Percentiles rank a stretch among this genome's conserved stretches.
Evolutionary conservation across 2,329 filamentous ascomycete species (phyloP).

Genomic region (Rugonectria rugulosa): DNA sequence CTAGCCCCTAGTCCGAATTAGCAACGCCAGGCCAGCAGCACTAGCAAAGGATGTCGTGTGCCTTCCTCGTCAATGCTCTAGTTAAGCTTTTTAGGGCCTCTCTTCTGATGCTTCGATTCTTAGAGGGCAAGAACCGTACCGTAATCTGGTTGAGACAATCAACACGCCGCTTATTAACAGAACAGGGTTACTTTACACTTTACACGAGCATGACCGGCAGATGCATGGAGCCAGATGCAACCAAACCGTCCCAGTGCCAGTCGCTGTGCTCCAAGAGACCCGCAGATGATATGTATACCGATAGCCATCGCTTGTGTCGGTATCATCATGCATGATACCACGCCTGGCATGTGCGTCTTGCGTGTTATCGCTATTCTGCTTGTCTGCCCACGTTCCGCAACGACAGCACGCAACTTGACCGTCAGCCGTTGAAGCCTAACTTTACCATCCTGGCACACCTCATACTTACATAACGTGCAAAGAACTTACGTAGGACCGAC

Average conservation of each 20-base stretch:
- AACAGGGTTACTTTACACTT: not conserved
- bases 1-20: slow-evolving; percentile 4
- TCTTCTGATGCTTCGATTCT: slow-evolving; percentile 5
- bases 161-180: not conserved
- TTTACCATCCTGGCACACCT: not conserved
- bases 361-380: slow-evolving; percentile 7
- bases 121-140: too few relatives aligned
- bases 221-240: not conserved
- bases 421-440: not conserved
- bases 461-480: not conserved
- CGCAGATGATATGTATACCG: not conserved
- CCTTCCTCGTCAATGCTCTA: slow-evolving; percentile 9
- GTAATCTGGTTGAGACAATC: slow-evolving; percentile 5
- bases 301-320: not conserved
- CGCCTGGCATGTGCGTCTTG: slow-evolving; percentile 8
- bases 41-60: slow-evolving; percentile 11
- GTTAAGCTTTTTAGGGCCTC: slow-evolving; percentile 14
- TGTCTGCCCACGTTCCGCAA: too few relatives aligned
- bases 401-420: not conserved
- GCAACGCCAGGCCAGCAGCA: slow-evolving; percentile 14
- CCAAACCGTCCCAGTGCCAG: not conserved
- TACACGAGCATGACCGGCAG: not conserved
- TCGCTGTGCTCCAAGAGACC: not conserved
- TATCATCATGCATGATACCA: slow-evolving; percentile 5
- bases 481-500: not conserved